phyloP scores from a whole-genome alignment of 1,139 yeast genomes.

The Pichia sp. region DNA sequence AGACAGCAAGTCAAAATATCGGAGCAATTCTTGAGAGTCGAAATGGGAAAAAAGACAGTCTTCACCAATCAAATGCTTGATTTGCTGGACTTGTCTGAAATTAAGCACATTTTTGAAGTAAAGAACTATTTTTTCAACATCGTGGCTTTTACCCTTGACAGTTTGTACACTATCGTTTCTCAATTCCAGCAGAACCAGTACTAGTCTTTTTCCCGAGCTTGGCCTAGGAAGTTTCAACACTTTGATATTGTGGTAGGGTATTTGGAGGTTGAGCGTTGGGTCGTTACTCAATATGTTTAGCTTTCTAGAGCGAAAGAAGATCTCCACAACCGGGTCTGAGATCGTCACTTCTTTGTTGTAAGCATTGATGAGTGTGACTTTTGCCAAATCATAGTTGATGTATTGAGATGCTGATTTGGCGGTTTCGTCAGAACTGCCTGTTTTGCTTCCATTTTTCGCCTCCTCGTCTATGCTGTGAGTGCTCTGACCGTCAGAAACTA shows the following conservation, averaged over 20 bases:
- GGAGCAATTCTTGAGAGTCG: neutral
- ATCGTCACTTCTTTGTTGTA: neutral
- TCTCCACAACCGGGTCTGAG: neutral
- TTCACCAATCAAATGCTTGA: neutral
- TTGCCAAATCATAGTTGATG: neutral
- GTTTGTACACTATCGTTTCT: neutral
- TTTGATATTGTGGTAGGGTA: conserved; percentile 8
- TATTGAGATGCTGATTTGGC: neutral
- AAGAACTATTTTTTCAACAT: neutral
- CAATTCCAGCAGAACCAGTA: conserved; percentile 1
- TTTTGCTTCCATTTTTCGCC: neutral
- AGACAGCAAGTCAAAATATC: neutral
- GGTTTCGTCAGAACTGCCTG: neutral
- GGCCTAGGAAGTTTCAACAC: neutral
- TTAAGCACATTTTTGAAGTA: neutral
- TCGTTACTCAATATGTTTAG: neutral
- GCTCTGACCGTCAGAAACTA: neutral
- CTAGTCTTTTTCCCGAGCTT: neutral
- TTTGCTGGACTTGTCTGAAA: neutral
- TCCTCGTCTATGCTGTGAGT: neutral
- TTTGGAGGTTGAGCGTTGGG: neutral
- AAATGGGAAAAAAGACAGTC: neutral
- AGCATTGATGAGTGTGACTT: neutral
- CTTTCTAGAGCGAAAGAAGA: neutral
- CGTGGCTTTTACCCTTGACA: neutral